phyloP scores from a whole-genome alignment of 2,329 filamentous ascomycete species.

The Sarocladium strictum region DNA sequence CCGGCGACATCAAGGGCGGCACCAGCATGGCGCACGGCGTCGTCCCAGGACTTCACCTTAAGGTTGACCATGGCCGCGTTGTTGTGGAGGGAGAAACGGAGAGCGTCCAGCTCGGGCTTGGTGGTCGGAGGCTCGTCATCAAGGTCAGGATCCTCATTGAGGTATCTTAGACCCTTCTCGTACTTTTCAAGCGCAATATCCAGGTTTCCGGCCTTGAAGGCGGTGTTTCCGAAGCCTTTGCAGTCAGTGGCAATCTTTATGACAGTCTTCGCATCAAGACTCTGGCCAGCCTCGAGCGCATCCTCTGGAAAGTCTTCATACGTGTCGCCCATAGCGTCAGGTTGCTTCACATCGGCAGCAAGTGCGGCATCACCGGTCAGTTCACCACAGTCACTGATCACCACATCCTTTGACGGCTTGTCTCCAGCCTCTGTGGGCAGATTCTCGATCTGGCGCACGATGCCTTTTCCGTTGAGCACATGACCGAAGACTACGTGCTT shows the following conservation, averaged over 20 bases:
- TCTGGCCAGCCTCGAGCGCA: conserved; percentile 45
- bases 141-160: conserved; percentile 75
- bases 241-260: conserved; percentile 76
- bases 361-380: conserved; percentile 66
- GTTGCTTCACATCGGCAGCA: conserved; percentile 58
- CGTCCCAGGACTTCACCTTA: conserved; percentile 68
- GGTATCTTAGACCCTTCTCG: conserved; percentile 83
- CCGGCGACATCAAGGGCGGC: conserved; percentile 64
- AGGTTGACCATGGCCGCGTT: conserved; percentile 82
- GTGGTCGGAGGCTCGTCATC: conserved; percentile 66
- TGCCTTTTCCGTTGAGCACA: conserved; percentile 85
- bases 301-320: conserved; percentile 98
- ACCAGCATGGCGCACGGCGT: conserved; percentile 63
- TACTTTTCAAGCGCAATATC: conserved; percentile 79
- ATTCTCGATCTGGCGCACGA: conserved; percentile 88
- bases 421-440: conserved; percentile 67
- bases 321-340: conserved; percentile 79
- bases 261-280: conserved; percentile 59
- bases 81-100: conserved; percentile 82
- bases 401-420: conserved; percentile 68
- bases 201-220: conserved; percentile 76
- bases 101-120: conserved; percentile 58
- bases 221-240: conserved; percentile 88
- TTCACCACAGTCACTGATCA: conserved; percentile 81
- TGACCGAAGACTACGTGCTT: conserved; percentile 98